These are phyloP conservation scores for Monilinia fructicola DNA, from an alignment of 2,329 filamentous ascomycete genomes.

Conservation along the genomic window DNA sequence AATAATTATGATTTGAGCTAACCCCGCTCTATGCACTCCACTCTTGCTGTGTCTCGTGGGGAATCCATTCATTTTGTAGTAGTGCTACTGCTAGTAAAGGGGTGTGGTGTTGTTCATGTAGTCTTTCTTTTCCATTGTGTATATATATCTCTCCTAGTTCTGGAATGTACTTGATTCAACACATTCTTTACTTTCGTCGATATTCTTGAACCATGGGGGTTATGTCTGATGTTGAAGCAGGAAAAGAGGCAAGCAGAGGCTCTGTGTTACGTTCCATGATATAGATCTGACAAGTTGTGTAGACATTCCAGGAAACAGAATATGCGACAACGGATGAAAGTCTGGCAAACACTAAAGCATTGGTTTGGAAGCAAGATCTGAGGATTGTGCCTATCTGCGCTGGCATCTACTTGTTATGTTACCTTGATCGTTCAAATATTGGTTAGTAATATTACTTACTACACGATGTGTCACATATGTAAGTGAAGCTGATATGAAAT, in stretches of 20 bases:
- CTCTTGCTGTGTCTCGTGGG: background rate
- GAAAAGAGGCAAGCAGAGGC: constrained; percentile 4
- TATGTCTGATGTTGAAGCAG: background rate
- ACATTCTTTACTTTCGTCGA: background rate
- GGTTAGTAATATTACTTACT: constrained; percentile 42
- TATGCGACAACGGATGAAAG: constrained; percentile 11
- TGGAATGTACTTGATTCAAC: background rate
- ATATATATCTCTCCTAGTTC: background rate
- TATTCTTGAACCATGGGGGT: background rate
- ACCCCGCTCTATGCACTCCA: background rate
- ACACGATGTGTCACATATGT: too few relatives aligned
- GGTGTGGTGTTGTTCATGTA: background rate
- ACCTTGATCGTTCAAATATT: constrained; percentile 68
- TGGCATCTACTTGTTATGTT: constrained; percentile 65
- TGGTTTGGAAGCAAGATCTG: constrained; percentile 60
- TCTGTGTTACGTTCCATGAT: background rate
- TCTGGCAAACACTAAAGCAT: constrained; percentile 40
- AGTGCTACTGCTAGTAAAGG: background rate
- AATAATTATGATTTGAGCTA: background rate
- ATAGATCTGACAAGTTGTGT: background rate
- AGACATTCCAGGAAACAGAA: constrained; percentile 11
- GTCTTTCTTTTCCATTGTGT: background rate
- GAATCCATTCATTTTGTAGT: background rate
- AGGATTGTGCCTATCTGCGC: constrained; percentile 64
- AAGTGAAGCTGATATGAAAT: background rate